Evolutionary conservation across 495 filamentous ascomycete genomes (phyloP).

Genomic region (Neurospora sp.): DNA sequence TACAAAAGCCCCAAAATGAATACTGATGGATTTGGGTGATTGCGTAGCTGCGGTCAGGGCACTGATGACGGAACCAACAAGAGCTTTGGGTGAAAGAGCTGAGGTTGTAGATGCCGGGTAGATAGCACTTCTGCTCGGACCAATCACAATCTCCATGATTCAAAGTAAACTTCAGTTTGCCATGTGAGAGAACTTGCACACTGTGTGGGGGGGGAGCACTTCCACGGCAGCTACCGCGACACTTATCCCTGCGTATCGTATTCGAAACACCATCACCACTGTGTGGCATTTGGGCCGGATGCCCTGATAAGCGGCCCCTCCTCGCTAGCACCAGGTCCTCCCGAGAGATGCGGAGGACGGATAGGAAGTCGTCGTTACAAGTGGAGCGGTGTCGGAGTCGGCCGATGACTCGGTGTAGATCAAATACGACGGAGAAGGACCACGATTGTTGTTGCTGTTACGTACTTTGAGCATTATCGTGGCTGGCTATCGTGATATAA

Average conservation of each 20-base stretch:
- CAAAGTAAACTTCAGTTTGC: neutral
- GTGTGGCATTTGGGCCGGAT: neutral
- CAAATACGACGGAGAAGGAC: neutral
- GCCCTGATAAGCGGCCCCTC: neutral
- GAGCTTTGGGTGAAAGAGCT: neutral
- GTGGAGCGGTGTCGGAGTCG: neutral
- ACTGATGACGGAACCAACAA: conserved; percentile 15
- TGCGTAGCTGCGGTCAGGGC: conserved; percentile 3
- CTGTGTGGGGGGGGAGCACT: neutral
- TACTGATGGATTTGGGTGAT: neutral
- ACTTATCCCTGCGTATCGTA: neutral
- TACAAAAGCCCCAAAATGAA: too few relatives aligned
- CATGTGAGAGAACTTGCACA: neutral
- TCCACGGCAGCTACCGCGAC: neutral
- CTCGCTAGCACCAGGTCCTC: neutral
- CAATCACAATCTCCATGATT: neutral
- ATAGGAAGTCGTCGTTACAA: neutral
- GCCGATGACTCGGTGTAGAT: neutral
- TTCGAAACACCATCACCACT: neutral
- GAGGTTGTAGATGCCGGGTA: neutral
- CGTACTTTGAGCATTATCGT: neutral
- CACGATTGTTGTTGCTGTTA: neutral
- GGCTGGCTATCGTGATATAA: neutral
- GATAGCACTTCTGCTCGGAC: neutral
- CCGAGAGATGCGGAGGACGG: conserved; percentile 4